Evolutionary conservation across 2,329 filamentous ascomycete species (phyloP).

Genomic region (Trichoderma citrinoviride): DNA sequence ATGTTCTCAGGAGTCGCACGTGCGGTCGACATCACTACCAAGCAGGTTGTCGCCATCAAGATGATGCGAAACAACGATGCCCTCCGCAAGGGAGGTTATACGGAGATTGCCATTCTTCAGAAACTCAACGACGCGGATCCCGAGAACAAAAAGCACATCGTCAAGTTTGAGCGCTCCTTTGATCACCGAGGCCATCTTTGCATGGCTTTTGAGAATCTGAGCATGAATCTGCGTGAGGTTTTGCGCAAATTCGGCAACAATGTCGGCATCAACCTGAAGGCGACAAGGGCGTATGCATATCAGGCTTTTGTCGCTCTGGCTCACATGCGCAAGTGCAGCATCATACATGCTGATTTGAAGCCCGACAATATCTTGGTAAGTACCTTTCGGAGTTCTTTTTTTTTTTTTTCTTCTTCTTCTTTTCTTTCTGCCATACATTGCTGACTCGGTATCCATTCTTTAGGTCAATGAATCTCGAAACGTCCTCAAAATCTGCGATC

Average conservation of each 20-base stretch:
- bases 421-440: neutral
- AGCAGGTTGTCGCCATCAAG: conserved; percentile 87
- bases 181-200: conserved; percentile 95
- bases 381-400: neutral
- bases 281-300: conserved; percentile 84
- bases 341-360: conserved; percentile 94
- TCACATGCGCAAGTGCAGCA: conserved; percentile 86
- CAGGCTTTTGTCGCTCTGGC: conserved; percentile 91
- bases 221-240: conserved; percentile 89
- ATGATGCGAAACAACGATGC: conserved; percentile 97
- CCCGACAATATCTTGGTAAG: conserved; percentile 90
- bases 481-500: conserved; percentile 88
- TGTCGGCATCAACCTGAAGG: conserved; percentile 83
- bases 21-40: conserved; percentile 72
- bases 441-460: conserved; percentile 29
- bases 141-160: conserved; percentile 86
- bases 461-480: conserved; percentile 78
- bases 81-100: conserved; percentile 85
- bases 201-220: conserved; percentile 94
- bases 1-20: conserved; percentile 97
- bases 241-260: conserved; percentile 95
- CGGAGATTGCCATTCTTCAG: conserved; percentile 89
- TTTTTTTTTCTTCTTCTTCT: neutral
- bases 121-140: conserved; percentile 83
- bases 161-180: conserved; percentile 82